Evolutionary conservation across 805 yeast genomes (phyloP).

Genomic region (Helenozyma baotianmanensis): DNA sequence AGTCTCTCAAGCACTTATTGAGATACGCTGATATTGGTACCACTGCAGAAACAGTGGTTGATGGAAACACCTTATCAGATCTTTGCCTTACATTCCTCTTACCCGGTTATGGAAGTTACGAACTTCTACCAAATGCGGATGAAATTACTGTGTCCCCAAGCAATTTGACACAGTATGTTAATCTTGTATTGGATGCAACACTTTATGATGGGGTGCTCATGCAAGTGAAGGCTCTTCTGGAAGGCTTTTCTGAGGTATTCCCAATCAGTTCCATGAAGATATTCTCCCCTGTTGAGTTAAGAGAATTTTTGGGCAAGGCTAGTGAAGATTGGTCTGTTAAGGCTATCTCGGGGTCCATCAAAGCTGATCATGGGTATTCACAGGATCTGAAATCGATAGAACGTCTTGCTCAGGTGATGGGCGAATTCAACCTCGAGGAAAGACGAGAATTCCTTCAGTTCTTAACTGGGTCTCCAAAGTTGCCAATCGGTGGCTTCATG

Average conservation of each 20-base stretch:
- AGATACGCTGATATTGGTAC: conserved; percentile 35
- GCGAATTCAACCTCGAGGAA: conserved; percentile 48
- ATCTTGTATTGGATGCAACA: conserved; percentile 51
- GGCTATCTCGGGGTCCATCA: conserved; percentile 55
- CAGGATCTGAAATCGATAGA: conserved; percentile 62
- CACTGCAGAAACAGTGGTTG: conserved; percentile 17
- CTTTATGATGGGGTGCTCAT: conserved; percentile 57
- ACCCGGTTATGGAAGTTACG: conserved; percentile 70
- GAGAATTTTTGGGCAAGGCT: conserved; percentile 65
- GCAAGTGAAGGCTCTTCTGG: conserved; percentile 66
- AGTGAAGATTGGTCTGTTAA: conserved; percentile 83
- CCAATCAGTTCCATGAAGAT: conserved; percentile 69
- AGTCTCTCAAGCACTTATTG: conserved; percentile 50
- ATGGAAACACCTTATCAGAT: conserved; percentile 44
- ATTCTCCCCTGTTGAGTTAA: conserved; percentile 72
- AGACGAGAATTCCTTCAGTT: conserved; percentile 78
- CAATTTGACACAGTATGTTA: conserved; percentile 58
- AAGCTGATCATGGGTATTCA: conserved; percentile 88
- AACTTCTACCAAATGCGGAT: conserved; percentile 55
- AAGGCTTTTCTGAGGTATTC: conserved; percentile 80
- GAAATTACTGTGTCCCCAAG: conserved; percentile 42
- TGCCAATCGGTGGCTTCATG: conserved; percentile 93
- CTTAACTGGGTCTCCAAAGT: conserved; percentile 86
- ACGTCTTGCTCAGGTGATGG: conserved; percentile 58
- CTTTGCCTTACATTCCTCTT: conserved; percentile 62